Conservation (phyloP, 257 asterid genomes). For the Solanum dulcamara region DNA sequence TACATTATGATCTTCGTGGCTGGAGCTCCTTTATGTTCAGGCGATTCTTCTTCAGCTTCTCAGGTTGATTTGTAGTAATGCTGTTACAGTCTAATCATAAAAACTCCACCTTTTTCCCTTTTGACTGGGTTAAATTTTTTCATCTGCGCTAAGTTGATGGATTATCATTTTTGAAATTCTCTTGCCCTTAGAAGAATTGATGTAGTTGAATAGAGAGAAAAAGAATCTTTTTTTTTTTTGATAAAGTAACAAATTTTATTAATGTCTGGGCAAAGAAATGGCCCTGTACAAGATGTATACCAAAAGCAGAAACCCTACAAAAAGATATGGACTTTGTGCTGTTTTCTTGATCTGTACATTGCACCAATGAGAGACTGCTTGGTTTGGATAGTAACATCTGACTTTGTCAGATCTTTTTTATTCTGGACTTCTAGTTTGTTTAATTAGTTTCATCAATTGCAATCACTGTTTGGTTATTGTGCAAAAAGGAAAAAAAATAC, state of each 20-base stretch:
- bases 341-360: background rate
- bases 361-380: background rate
- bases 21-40: slow-evolving; percentile 36
- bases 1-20: slow-evolving; percentile 53
- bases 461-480: background rate
- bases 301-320: background rate
- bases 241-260: background rate
- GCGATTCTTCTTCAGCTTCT: slow-evolving; percentile 16
- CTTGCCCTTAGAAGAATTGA: background rate
- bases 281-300: background rate
- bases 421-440: background rate
- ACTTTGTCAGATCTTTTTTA: background rate
- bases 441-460: background rate
- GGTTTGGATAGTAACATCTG: background rate
- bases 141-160: background rate
- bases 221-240: background rate
- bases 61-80: slow-evolving; percentile 20
- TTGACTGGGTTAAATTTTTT: background rate
- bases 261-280: background rate
- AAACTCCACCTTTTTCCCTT: background rate
- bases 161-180: background rate
- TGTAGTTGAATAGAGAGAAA: background rate
- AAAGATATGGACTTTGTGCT: background rate
- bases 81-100: background rate
- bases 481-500: background rate